Percentiles rank a stretch among this genome's conserved stretches.
These are phyloP conservation scores for Aphanomyces astaci DNA, from an alignment of 352 stramenopile species.

Conservation along the genomic window DNA sequence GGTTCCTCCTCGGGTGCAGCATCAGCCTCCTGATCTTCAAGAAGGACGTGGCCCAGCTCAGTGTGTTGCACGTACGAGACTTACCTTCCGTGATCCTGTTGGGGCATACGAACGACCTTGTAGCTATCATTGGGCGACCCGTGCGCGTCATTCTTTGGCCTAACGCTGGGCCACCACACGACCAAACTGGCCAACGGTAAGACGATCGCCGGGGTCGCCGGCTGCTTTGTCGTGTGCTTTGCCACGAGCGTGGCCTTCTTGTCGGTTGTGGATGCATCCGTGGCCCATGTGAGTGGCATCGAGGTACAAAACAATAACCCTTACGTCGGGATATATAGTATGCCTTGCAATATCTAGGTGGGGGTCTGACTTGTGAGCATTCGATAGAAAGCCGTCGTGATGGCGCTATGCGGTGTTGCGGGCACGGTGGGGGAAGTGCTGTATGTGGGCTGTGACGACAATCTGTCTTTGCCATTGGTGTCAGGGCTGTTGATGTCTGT, in stretches of 20 bases:
- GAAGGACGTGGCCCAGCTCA: constrained; percentile 20
- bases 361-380: too few species aligned
- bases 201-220: constrained; percentile 15
- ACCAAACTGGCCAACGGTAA: constrained; percentile 18
- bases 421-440: constrained; percentile 15
- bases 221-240: constrained; percentile 21
- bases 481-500: constrained; percentile 9
- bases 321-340: too few species aligned
- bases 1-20: constrained; percentile 10
- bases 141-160: constrained; percentile 23
- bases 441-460: constrained; percentile 17
- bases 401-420: not conserved
- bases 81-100: not conserved
- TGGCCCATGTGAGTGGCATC: not conserved
- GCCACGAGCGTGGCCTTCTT: constrained; percentile 10
- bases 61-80: constrained; percentile 11
- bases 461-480: constrained; percentile 18
- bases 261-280: not conserved
- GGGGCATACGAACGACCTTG: not conserved
- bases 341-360: too few species aligned
- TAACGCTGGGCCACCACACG: constrained; percentile 15
- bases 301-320: not conserved
- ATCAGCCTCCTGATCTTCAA: constrained; percentile 2
- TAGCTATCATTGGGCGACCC: constrained; percentile 22
- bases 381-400: constrained; percentile 15